These are phyloP conservation scores for Bipolaris cookei DNA, from an alignment of 2,329 filamentous ascomycete genomes.

Conservation along the genomic window DNA sequence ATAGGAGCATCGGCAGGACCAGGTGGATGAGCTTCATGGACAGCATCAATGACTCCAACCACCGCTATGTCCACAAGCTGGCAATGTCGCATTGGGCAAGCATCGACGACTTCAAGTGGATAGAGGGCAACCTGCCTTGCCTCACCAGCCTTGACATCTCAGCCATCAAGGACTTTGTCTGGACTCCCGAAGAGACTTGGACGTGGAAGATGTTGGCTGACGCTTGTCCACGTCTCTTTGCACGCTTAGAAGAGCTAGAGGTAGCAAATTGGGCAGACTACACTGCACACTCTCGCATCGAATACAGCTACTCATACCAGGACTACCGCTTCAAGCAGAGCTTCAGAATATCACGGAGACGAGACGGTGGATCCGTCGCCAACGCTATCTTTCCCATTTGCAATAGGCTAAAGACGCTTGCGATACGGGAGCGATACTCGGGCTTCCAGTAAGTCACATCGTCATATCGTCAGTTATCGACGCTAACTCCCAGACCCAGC, in stretches of 20 bases:
- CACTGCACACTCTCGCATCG: conserved; percentile 44
- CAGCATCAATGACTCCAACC: conserved; percentile 43
- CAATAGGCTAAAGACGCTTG: conserved; percentile 40
- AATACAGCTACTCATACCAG: conserved; percentile 47
- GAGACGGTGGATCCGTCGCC: conserved; percentile 44
- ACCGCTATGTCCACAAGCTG: conserved; percentile 42
- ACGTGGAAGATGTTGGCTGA: conserved; percentile 45
- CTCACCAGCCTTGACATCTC: conserved; percentile 44
- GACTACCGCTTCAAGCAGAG: conserved; percentile 47
- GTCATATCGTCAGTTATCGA: background rate
- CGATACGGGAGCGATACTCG: conserved; percentile 43
- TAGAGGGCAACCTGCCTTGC: conserved; percentile 45
- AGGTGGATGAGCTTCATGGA: conserved; percentile 43
- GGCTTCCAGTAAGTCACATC: conserved; percentile 36
- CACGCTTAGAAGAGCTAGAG: conserved; percentile 42
- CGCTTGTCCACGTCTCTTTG: conserved; percentile 42
- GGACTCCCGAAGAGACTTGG: conserved; percentile 48
- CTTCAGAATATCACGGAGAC: conserved; percentile 44
- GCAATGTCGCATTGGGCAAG: conserved; percentile 47
- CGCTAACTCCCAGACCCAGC: conserved; percentile 21
- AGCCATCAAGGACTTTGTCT: conserved; percentile 48
- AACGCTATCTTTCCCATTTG: conserved; percentile 44
- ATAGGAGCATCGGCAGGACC: conserved; percentile 31
- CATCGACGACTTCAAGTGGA: conserved; percentile 47
- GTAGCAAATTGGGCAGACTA: conserved; percentile 49